These are phyloP conservation scores for Suillus occidentalis DNA, from an alignment of 768 basidiomycete species.

Conservation along the genomic window DNA sequence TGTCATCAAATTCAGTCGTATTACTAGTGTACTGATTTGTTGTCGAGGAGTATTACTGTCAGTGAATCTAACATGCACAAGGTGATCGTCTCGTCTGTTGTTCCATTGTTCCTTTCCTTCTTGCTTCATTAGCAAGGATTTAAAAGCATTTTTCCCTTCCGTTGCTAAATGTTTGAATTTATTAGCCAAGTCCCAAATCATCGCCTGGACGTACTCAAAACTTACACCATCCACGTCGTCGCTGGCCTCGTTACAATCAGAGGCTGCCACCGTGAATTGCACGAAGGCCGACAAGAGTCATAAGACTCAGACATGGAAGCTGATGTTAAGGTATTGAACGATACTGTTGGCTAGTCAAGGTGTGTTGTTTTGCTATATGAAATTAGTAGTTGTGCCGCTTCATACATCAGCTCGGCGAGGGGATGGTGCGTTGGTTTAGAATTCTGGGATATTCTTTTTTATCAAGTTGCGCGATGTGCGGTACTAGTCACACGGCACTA, in stretches of 20 bases:
- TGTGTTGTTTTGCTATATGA: not conserved
- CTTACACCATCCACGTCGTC: not conserved
- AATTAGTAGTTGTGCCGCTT: not conserved
- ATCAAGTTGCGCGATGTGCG: too few relatives aligned
- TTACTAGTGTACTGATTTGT: not conserved
- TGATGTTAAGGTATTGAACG: not conserved
- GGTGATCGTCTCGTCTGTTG: not conserved
- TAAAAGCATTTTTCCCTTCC: not conserved
- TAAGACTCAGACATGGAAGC: not conserved
- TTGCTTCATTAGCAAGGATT: not conserved
- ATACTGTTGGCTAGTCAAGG: not conserved
- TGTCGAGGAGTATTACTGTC: not conserved
- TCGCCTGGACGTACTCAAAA: not conserved
- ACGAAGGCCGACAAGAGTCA: not conserved
- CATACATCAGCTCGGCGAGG: not conserved
- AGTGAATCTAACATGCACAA: not conserved
- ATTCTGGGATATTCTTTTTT: too few relatives aligned
- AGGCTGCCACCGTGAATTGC: not conserved
- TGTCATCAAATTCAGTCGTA: not conserved
- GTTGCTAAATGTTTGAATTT: not conserved
- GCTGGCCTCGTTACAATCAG: rapidly evolving
- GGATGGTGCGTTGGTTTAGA: too few relatives aligned
- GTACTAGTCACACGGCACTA: too few relatives aligned
- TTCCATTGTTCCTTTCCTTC: not conserved
- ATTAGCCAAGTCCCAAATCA: not conserved